Evolutionary conservation across 2,329 filamentous ascomycete species (phyloP), one percentile per base, ranked within the genome.

Genomic region (Blastomyces silverae): DNA sequence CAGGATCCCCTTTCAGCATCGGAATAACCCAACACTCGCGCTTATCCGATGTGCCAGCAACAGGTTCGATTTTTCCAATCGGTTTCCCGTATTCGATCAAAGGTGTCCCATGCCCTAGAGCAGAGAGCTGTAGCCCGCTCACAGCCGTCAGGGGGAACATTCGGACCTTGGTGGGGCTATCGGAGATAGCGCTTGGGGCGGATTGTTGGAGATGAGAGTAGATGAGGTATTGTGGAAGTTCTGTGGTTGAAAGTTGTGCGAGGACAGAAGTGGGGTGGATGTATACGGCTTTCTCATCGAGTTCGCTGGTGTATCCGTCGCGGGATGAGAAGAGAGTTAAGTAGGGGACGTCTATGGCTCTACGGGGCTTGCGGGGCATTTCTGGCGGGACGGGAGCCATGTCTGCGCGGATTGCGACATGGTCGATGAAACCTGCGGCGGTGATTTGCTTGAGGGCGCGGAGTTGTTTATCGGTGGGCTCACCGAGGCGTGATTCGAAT

Each of bases 311-410:
- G 55, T 42, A 72, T 1, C 76, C 74, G 25, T 81, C 72, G 55
- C 85, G 73, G 74, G 66, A 91, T 81, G 91, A 87, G 69, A 92
- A 86, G 4, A 99, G 86, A 0, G 94, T 92, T 7, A 96, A 77
- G 73, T 97, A 99, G 0, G 93, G 90, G 2, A 97, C 90, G 70
- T 97, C 92, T 68, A 94, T 95, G 1, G 92, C 90, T n/a, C 92
- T 86, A 61, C 86, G 87, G 0, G 92, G 90, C 67, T 89, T 91
- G 22, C 88, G 83, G 57, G 81, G 78, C 63, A 83, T 78, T 67
- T 88, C 86, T 0, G 88, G 87, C 0, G 90, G 89, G 15, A 83
- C 83, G 0, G 91, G 90, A 0, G 91, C 83, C n/a, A 91, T 81
- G 75, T 99, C 93, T 3, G 90, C 91, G 66, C 94, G 90, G 70